These are phyloP conservation scores for Yamadazyma atmosphaerica DNA, from an alignment of 1,139 yeast genomes.

Conservation along the genomic window DNA sequence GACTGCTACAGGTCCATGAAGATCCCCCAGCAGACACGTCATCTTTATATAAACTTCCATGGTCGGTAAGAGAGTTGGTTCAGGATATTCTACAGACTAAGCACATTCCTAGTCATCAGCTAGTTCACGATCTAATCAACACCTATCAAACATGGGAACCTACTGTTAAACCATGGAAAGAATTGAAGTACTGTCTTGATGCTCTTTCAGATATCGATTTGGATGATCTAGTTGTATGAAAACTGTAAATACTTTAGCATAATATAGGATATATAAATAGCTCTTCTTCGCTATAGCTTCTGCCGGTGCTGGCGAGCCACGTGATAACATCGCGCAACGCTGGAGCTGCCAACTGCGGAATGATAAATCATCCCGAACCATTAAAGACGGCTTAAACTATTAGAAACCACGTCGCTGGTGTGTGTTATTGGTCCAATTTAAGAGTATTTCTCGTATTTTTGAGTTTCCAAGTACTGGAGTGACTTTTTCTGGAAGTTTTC, in stretches of 20 bases:
- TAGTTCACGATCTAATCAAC: constrained; percentile 28
- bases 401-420: too few relatives aligned
- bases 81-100: constrained; percentile 37
- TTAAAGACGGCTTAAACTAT: too few relatives aligned
- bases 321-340: background rate
- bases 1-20: constrained; percentile 12
- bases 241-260: too few relatives aligned
- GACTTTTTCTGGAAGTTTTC: too few relatives aligned
- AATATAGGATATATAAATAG: too few relatives aligned
- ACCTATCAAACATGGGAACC: constrained; percentile 46
- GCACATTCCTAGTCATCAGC: constrained; percentile 33
- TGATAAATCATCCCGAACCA: background rate
- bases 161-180: constrained; percentile 35
- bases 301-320: background rate
- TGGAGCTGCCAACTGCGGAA: too few relatives aligned
- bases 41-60: constrained; percentile 31
- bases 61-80: constrained; percentile 39
- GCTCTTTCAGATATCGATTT: constrained; percentile 34
- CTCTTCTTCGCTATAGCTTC: too few relatives aligned
- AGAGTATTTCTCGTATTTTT: too few relatives aligned
- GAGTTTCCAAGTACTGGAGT: too few relatives aligned
- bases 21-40: background rate
- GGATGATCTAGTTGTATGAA: constrained; percentile 29
- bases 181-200: constrained; percentile 39
- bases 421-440: too few relatives aligned